Percentiles rank a stretch among this genome's conserved stretches.
phyloP scores from a whole-genome alignment of 345 rosid genomes.

The Sisymbrium irio region DNA sequence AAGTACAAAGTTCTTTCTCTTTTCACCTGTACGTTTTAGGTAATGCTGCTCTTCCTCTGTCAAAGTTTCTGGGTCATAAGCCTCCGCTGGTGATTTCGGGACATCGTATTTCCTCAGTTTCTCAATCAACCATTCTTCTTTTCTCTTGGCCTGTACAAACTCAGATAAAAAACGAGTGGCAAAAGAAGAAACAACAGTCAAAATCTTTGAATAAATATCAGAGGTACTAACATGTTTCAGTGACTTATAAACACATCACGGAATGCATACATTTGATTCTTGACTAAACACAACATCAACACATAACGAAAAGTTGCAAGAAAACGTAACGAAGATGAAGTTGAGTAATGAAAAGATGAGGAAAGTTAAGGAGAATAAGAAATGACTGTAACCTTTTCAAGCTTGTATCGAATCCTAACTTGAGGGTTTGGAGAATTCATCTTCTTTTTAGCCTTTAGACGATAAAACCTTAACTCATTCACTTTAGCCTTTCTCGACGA shows the following conservation, averaged over 20 bases:
- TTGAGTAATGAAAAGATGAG: background rate
- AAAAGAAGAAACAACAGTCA: too few species aligned
- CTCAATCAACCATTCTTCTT: conserved; percentile 91
- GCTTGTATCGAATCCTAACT: conserved; percentile 89
- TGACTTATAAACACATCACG: too few species aligned
- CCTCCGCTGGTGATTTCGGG: conserved; percentile 54
- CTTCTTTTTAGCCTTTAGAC: conserved; percentile 88
- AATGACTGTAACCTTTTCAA: conserved; percentile 78
- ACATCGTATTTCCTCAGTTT: conserved; percentile 73
- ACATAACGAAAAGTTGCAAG: background rate
- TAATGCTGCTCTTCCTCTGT: conserved; percentile 94
- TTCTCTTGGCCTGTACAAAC: conserved; percentile 84
- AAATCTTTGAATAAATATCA: too few species aligned
- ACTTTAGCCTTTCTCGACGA: conserved; percentile 63
- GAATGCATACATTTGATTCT: background rate
- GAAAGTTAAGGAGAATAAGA: too few species aligned
- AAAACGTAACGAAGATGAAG: background rate
- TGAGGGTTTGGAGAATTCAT: conserved; percentile 94
- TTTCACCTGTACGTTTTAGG: conserved; percentile 86
- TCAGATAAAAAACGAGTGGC: too few species aligned
- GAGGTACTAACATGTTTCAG: too few species aligned
- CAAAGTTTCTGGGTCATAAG: conserved; percentile 75
- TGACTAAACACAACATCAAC: background rate
- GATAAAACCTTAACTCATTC: conserved; percentile 79
- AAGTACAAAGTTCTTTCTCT: conserved; percentile 75